phyloP scores from a whole-genome alignment of 164 flowering plant species.

The Liquidambar formosana region DNA sequence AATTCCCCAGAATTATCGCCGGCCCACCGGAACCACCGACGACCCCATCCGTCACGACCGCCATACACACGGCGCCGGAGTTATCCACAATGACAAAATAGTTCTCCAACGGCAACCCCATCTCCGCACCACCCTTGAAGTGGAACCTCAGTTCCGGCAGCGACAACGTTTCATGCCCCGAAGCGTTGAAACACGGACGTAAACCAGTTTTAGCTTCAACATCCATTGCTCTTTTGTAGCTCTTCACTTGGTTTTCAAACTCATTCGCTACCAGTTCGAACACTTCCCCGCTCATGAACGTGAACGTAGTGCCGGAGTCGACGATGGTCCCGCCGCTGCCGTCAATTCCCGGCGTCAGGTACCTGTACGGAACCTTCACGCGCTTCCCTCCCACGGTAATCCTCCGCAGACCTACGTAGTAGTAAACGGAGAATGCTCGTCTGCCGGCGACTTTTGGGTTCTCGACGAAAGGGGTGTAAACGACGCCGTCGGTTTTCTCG shows the following conservation, averaged over 20 bases:
- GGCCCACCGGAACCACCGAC: conserved; percentile 36
- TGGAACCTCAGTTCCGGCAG: conserved; percentile 17
- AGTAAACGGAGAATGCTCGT: conserved; percentile 2
- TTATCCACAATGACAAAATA: conserved; percentile 13
- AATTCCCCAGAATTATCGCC: conserved; percentile 55
- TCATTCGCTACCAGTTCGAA: conserved; percentile 11
- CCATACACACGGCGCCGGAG: conserved; percentile 15
- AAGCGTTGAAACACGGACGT: conserved; percentile 19
- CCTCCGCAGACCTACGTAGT: conserved; percentile 18
- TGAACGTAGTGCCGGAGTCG: conserved; percentile 19
- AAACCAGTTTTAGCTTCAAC: conserved; percentile 13
- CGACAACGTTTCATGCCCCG: conserved; percentile 5
- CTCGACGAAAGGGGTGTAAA: conserved; percentile 14
- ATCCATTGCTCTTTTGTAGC: neutral
- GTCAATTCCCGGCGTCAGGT: conserved; percentile 6
- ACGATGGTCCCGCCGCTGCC: conserved; percentile 21
- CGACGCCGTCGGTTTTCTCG: conserved; percentile 13
- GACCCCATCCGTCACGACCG: conserved; percentile 30
- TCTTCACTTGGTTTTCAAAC: conserved; percentile 2
- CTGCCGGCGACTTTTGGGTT: conserved; percentile 4
- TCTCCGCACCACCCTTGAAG: conserved; percentile 20
- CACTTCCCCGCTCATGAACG: conserved; percentile 12
- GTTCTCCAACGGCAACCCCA: conserved; percentile 15
- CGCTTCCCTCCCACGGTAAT: conserved; percentile 14
- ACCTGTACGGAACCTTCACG: conserved; percentile 18